phyloP scores from a whole-genome alignment of 2,329 filamentous ascomycete genomes.

The Colletotrichum spinosum region DNA sequence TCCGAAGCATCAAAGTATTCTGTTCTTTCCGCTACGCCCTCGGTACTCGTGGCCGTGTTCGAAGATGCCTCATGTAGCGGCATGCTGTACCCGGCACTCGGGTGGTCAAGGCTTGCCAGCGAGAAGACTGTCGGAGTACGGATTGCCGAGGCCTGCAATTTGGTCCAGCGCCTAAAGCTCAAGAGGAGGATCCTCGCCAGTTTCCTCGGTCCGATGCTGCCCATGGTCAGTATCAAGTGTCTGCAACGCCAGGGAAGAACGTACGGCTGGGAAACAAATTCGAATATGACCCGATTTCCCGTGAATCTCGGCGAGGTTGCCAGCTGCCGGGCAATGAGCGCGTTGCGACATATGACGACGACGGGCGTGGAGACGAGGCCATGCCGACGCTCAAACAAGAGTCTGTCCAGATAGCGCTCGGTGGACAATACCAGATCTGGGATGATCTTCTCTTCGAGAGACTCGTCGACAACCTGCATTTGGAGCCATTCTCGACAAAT shows the following conservation, averaged over 20 bases:
- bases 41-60: background rate
- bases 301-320: slow-evolving; percentile 38
- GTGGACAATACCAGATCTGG: slow-evolving; percentile 44
- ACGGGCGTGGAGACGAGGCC: slow-evolving; percentile 12
- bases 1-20: background rate
- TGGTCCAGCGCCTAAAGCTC: slow-evolving; percentile 43
- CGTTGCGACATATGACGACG: slow-evolving; percentile 49
- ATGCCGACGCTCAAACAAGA: slow-evolving; percentile 6
- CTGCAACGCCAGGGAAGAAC: slow-evolving; percentile 26
- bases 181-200: slow-evolving; percentile 47
- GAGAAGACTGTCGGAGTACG: slow-evolving; percentile 3
- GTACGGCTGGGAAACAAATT: slow-evolving; percentile 53
- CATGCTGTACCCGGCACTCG: background rate
- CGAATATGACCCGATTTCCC: slow-evolving; percentile 43
- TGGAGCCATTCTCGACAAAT: slow-evolving; percentile 50
- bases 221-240: background rate
- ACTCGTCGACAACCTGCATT: slow-evolving; percentile 43
- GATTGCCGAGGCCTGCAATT: slow-evolving; percentile 6
- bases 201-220: slow-evolving; percentile 51
- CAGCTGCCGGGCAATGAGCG: slow-evolving; percentile 43
- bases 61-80: background rate
- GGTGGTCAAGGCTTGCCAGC: background rate
- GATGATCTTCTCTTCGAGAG: slow-evolving; percentile 22
- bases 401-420: slow-evolving; percentile 27
- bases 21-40: background rate